Evolutionary conservation across 768 basidiomycete genomes (phyloP).

Genomic region (Termitomyces sp.): DNA sequence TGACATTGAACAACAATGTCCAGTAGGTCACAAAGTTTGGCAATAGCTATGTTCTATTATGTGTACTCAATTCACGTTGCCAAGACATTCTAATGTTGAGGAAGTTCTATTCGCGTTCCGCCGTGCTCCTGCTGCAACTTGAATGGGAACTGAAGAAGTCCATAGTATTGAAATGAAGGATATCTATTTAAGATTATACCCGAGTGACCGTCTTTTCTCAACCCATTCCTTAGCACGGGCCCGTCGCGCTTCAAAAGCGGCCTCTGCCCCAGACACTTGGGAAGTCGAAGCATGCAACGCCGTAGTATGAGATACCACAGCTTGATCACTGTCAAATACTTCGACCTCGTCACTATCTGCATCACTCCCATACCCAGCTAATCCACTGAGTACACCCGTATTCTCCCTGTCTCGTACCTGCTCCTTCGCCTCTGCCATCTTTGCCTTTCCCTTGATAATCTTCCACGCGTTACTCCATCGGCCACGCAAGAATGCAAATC

Average conservation of each 20-base stretch:
- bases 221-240: conserved; percentile 55
- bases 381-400: conserved; percentile 35
- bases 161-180: background rate
- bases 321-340: background rate
- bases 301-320: background rate
- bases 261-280: conserved; percentile 12
- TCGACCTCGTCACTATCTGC: conserved; percentile 28
- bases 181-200: background rate
- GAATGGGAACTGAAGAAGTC: background rate
- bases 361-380: conserved; percentile 57
- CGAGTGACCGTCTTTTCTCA: conserved; percentile 35
- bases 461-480: conserved; percentile 68
- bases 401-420: conserved; percentile 16
- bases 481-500: conserved; percentile 80
- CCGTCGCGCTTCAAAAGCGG: conserved; percentile 41
- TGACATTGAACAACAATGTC: no score
- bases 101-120: no score
- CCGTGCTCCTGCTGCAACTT: background rate
- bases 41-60: no score
- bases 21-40: no score
- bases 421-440: conserved; percentile 22
- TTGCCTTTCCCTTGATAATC: conserved; percentile 41
- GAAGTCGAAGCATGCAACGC: background rate
- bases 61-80: no score
- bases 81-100: no score